Conservation (phyloP, 495 filamentous ascomycete genomes). For the Immersiella caudata region DNA sequence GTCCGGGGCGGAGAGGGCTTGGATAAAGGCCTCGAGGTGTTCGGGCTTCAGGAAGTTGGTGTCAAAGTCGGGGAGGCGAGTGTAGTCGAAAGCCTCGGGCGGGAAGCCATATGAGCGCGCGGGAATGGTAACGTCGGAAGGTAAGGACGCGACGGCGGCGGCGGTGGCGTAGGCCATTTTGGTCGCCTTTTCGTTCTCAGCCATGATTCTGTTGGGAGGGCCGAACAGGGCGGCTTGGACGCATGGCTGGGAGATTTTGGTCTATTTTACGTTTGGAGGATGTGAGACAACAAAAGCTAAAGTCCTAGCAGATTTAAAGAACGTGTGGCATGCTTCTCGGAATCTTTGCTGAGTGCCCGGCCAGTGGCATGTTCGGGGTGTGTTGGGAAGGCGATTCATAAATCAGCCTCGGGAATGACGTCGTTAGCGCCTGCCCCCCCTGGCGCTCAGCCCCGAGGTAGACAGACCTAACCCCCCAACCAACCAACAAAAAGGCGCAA, state of each 20-base stretch:
- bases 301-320: background rate
- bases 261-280: background rate
- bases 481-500: background rate
- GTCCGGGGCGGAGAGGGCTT: conserved; percentile 60
- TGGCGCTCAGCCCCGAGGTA: background rate
- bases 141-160: background rate
- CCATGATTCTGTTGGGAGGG: conserved; percentile 30
- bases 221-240: background rate
- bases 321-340: background rate
- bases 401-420: conserved; percentile 29
- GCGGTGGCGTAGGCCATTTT: background rate
- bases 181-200: conserved; percentile 16
- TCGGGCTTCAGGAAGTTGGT: conserved; percentile 64
- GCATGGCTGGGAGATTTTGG: conserved; percentile 11
- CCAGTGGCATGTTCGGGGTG: conserved; percentile 8
- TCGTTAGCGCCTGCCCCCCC: conserved; percentile 18
- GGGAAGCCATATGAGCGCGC: conserved; percentile 49
- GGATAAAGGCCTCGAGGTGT: conserved; percentile 60
- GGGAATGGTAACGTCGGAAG: conserved; percentile 31
- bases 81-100: conserved; percentile 50
- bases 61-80: conserved; percentile 63
- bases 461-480: background rate
- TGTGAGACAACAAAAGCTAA: background rate
- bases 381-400: conserved; percentile 17
- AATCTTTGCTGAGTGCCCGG: background rate